These are phyloP conservation scores for Penicillium decumbens DNA, from an alignment of 2,329 filamentous ascomycete species.

Conservation along the genomic window DNA sequence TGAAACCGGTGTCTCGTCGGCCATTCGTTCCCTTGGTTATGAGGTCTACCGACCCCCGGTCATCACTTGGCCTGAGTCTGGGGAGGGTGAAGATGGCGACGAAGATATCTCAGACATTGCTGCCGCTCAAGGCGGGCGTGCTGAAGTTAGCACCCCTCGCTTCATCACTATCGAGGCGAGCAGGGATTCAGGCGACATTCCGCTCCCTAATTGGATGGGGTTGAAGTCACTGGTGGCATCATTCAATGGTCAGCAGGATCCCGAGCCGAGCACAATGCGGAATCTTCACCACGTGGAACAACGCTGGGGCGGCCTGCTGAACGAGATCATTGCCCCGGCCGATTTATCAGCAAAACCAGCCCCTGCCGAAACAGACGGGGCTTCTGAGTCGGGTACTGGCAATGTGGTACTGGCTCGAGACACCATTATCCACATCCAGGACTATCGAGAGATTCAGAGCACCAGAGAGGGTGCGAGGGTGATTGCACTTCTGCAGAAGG, in stretches of 20 bases:
- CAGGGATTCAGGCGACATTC: conserved; percentile 30
- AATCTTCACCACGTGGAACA: conserved; percentile 25
- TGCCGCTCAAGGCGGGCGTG: conserved; percentile 18
- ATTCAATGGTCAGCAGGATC: conserved; percentile 27
- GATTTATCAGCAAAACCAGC: conserved; percentile 7
- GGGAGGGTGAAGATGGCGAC: conserved; percentile 47
- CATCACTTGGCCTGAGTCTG: conserved; percentile 33
- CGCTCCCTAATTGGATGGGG: conserved; percentile 30
- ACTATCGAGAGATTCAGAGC: conserved; percentile 72
- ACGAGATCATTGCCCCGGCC: conserved; percentile 32
- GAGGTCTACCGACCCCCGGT: conserved; percentile 47
- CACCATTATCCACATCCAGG: conserved; percentile 72
- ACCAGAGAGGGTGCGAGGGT: conserved; percentile 66
- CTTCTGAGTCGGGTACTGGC: conserved; percentile 6
- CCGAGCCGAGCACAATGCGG: conserved; percentile 17
- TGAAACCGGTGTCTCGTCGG: conserved; percentile 30
- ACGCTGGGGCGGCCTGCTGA: conserved; percentile 33
- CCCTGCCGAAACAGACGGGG: conserved; percentile 7
- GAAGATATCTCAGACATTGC: conserved; percentile 32
- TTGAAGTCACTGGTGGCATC: conserved; percentile 33
- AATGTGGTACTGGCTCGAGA: conserved; percentile 27
- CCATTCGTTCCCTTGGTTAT: conserved; percentile 49
- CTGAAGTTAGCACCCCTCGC: conserved; percentile 22
- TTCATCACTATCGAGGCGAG: conserved; percentile 36
- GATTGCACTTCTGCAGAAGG: conserved; percentile 63